A percentile compares a stretch with the other conserved stretches of the same genome.
phyloP scores from a whole-genome alignment of 1,139 yeast species.

The Candida mesenterica region DNA sequence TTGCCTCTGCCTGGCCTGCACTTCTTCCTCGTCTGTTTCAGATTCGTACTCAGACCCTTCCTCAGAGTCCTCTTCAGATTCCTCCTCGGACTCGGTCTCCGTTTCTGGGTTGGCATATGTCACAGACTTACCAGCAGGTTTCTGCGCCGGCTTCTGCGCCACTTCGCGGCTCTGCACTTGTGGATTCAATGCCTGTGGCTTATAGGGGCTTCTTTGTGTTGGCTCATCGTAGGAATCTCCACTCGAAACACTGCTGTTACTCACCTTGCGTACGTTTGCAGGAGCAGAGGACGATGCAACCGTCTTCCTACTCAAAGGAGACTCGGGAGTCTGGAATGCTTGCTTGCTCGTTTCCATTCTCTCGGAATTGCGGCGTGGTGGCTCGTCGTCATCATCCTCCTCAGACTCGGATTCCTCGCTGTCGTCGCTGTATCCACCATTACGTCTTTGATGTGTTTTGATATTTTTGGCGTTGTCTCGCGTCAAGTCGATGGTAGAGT shows the following conservation, averaged over 20 bases:
- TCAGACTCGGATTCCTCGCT: too few species aligned
- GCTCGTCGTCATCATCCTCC: constrained; percentile 6
- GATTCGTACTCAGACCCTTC: constrained; percentile 16
- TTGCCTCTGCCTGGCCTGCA: constrained; percentile 44
- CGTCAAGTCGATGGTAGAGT: constrained; percentile 16
- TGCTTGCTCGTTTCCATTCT: constrained; percentile 3
- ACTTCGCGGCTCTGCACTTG: not conserved
- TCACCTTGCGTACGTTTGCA: not conserved
- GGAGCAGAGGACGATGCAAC: not conserved
- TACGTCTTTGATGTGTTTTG: constrained; percentile 1
- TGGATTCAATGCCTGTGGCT: not conserved
- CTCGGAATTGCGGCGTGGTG: constrained; percentile 8
- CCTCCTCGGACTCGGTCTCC: constrained; percentile 11
- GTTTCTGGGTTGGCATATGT: constrained; percentile 13
- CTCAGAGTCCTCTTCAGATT: constrained; percentile 17
- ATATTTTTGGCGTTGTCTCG: not conserved
- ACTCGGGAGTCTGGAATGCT: constrained; percentile 1
- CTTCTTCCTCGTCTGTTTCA: constrained; percentile 22
- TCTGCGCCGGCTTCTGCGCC: not conserved
- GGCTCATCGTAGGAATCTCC: not conserved
- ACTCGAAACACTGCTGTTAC: not conserved
- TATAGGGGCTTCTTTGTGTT: not conserved
- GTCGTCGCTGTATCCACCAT: constrained; percentile 10
- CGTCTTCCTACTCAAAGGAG: constrained; percentile 4
- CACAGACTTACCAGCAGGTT: constrained; percentile 12